Conservation (phyloP, 306 rosid species). For the Cicer yamashitae region DNA sequence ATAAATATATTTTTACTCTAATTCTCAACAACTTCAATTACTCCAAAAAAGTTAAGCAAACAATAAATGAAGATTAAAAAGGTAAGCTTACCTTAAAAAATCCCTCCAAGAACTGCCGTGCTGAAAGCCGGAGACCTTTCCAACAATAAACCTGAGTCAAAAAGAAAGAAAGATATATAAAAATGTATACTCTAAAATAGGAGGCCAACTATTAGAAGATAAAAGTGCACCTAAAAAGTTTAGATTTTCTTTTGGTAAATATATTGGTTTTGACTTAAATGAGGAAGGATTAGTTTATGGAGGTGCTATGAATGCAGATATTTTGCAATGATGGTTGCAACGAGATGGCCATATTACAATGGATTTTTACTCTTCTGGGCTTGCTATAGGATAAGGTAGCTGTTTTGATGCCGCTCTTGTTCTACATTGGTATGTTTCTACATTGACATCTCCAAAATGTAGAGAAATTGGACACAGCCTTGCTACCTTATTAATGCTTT, state of each 20-base stretch:
- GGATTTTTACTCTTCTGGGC: background rate
- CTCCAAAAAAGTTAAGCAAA: slow-evolving; percentile 10
- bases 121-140: slow-evolving; percentile 95
- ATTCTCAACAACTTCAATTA: slow-evolving; percentile 10
- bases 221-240: no score
- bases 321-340: background rate
- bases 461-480: no score
- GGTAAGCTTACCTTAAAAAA: slow-evolving; percentile 73
- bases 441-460: no score
- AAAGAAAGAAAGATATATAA: slow-evolving; percentile 22
- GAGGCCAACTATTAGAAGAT: no score
- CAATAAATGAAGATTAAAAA: background rate
- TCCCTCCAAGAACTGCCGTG: slow-evolving; percentile 97
- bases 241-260: slow-evolving; percentile 21
- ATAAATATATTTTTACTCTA: no score
- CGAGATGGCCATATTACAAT: background rate
- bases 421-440: no score
- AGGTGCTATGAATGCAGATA: background rate
- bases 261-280: background rate
- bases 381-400: no score
- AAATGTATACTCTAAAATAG: no score
- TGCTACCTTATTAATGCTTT: no score
- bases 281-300: background rate
- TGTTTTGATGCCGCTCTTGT: no score
- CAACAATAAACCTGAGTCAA: slow-evolving; percentile 91